phyloP scores from a whole-genome alignment of 495 filamentous ascomycete genomes.

The Penicillium paxilli region DNA sequence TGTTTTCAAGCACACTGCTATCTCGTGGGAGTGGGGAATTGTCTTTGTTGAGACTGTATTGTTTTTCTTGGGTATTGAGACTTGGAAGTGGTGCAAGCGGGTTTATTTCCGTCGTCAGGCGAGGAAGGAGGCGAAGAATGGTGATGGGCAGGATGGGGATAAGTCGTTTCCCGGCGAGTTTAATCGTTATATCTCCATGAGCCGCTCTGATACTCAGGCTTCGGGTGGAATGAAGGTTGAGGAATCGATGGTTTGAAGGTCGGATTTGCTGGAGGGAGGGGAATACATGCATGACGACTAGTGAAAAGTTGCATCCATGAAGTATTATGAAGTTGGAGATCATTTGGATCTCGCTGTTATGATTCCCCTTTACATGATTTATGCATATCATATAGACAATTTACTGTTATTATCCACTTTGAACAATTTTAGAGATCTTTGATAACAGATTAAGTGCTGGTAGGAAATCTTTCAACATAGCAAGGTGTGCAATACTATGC shows the following conservation, averaged over 20 bases:
- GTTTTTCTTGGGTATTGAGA: slow-evolving; percentile 65
- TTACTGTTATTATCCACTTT: too few relatives aligned
- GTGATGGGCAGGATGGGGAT: slow-evolving; percentile 14
- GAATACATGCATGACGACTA: too few relatives aligned
- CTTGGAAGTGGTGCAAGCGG: slow-evolving; percentile 69
- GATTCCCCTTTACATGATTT: too few relatives aligned
- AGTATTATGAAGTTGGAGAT: too few relatives aligned
- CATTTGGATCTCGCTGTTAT: too few relatives aligned
- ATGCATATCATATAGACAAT: too few relatives aligned
- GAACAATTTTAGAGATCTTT: too few relatives aligned
- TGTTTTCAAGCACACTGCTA: slow-evolving; percentile 71
- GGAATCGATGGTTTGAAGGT: slow-evolving; percentile 30
- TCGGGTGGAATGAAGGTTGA: slow-evolving; percentile 33
- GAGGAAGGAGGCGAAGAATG: slow-evolving; percentile 12
- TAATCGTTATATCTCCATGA: slow-evolving; percentile 40
- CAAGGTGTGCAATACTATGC: too few relatives aligned
- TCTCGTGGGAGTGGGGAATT: slow-evolving; percentile 73
- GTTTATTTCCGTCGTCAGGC: slow-evolving; percentile 44
- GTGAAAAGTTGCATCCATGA: too few relatives aligned
- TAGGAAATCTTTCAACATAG: too few relatives aligned
- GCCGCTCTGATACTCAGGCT: slow-evolving; percentile 37
- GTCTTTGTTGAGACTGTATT: slow-evolving; percentile 57
- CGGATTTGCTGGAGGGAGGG: neutral
- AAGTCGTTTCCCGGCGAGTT: slow-evolving; percentile 28
- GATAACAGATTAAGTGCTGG: too few relatives aligned